phyloP scores from a whole-genome alignment of 106 monocot genomes.

The Dendrobium catenatum region DNA sequence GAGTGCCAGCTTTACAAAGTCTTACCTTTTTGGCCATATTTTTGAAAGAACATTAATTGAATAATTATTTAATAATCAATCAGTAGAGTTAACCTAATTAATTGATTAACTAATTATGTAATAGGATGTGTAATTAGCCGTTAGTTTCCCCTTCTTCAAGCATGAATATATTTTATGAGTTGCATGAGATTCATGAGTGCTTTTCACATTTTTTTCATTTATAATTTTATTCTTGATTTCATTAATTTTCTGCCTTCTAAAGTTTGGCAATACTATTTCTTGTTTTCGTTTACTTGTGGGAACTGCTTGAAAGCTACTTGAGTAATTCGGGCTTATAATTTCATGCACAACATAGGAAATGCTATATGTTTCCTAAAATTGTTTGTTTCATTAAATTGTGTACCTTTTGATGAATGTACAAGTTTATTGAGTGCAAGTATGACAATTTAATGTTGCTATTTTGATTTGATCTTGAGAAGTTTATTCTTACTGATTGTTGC shows the following conservation, averaged over 20 bases:
- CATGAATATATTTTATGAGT: neutral
- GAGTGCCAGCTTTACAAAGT: too few relatives aligned
- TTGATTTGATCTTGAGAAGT: neutral
- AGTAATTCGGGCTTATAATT: neutral
- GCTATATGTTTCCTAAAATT: neutral
- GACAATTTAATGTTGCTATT: conserved; percentile 3
- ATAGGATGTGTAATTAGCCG: neutral
- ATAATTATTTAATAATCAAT: neutral
- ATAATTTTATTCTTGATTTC: neutral
- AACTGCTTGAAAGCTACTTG: neutral
- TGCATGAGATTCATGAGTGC: neutral
- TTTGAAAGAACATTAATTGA: neutral
- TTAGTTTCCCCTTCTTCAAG: neutral
- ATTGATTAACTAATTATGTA: neutral
- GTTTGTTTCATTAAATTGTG: neutral
- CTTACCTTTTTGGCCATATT: too few relatives aligned
- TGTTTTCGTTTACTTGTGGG: neutral
- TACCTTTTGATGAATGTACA: neutral
- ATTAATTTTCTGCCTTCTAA: neutral
- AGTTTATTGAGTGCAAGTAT: neutral
- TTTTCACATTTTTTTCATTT: neutral
- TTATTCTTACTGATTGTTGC: neutral
- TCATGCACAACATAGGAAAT: neutral
- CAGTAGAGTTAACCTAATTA: neutral
- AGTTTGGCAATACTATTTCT: neutral